These are phyloP conservation scores for Fusarium hostae DNA, from an alignment of 2,329 filamentous ascomycete genomes.

Conservation along the genomic window DNA sequence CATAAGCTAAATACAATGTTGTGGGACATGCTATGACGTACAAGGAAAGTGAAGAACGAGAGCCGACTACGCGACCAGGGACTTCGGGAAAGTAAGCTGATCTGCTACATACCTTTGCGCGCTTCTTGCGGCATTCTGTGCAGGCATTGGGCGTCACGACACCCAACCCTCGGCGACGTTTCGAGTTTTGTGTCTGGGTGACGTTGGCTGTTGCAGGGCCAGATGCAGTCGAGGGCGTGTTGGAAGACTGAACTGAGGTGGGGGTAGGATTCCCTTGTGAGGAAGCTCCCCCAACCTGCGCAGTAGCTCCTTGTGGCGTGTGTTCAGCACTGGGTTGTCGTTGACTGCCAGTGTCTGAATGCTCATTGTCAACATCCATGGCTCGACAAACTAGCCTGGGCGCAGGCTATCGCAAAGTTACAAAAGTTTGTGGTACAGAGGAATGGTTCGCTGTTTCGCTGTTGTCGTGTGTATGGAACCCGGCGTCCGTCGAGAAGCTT, in stretches of 20 bases:
- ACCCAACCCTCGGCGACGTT: conserved; percentile 65
- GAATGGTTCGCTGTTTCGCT: not conserved
- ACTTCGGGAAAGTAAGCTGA: not conserved
- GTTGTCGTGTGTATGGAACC: conserved; percentile 4
- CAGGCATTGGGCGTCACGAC: conserved; percentile 70
- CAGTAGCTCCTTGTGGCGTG: conserved; percentile 49
- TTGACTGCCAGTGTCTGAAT: conserved; percentile 45
- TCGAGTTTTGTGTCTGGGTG: conserved; percentile 53
- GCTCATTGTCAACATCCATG: conserved; percentile 50
- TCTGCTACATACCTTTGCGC: conserved; percentile 62
- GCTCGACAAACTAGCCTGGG: conserved; percentile 13
- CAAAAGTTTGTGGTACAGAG: not conserved
- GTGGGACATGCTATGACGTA: not conserved
- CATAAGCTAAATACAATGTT: not conserved
- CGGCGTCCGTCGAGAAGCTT: conserved; percentile 13
- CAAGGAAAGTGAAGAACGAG: conserved; percentile 4
- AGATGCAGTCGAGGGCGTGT: conserved; percentile 41
- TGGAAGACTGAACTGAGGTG: conserved; percentile 44
- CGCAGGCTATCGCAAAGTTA: conserved; percentile 12
- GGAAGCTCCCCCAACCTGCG: conserved; percentile 33
- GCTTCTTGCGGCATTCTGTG: conserved; percentile 71
- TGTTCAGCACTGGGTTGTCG: conserved; percentile 49
- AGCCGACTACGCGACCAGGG: not conserved
- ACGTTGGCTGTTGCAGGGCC: conserved; percentile 35
- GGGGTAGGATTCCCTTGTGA: conserved; percentile 48